These are phyloP conservation scores for Trichoderma semiorbis DNA, from an alignment of 2,329 filamentous ascomycete genomes.

Conservation along the genomic window DNA sequence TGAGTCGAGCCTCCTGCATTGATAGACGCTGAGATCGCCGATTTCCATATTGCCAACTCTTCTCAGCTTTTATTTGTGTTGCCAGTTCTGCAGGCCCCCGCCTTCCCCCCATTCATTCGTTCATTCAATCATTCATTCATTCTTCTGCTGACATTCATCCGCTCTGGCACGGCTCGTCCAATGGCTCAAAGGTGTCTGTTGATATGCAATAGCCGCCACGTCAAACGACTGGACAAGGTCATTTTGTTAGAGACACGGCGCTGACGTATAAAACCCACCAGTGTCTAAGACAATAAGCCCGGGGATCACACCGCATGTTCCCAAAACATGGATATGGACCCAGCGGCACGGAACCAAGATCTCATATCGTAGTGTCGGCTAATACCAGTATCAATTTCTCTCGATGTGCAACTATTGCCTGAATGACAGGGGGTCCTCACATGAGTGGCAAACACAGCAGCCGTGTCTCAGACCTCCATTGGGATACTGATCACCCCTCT, in stretches of 20 bases:
- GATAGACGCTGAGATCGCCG: not conserved
- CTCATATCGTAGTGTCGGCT: not conserved
- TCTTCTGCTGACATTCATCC: not conserved
- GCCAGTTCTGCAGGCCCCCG: not conserved
- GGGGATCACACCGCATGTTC: conserved; percentile 4
- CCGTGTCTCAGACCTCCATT: not conserved
- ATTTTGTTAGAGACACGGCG: not conserved
- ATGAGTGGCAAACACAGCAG: not conserved
- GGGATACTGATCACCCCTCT: not conserved
- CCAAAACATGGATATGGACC: not conserved
- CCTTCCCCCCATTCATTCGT: too few species aligned
- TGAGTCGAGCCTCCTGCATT: not conserved
- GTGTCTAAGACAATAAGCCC: not conserved
- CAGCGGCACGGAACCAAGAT: not conserved
- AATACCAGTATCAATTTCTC: not conserved
- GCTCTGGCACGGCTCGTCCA: not conserved
- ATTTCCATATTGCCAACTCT: not conserved
- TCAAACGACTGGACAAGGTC: not conserved
- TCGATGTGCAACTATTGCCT: not conserved
- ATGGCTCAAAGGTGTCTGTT: not conserved
- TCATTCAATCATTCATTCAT: not conserved
- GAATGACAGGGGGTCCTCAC: not conserved
- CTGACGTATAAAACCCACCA: not conserved
- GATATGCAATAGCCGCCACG: not conserved
- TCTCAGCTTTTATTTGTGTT: not conserved